Base-by-base conservation (phyloP, 345 rosid species). In the Fremontodendron californicum region DNA sequence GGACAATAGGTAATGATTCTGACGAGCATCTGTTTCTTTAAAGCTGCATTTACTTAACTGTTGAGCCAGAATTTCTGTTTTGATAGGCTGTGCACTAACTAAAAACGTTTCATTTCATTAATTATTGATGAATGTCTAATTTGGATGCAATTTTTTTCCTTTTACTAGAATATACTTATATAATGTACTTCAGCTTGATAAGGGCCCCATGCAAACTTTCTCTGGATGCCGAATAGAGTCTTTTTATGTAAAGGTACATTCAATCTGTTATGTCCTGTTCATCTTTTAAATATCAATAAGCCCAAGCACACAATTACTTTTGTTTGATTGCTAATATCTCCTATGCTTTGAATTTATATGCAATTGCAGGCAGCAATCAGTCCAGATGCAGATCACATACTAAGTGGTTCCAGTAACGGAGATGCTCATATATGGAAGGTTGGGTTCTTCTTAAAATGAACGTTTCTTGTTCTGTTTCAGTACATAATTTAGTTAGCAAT, bases 361-460 rank as follows among this genome's bases (percentile, higher is more conserved):
- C 25, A 71, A 46, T 51, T 87, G 81, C 89, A 96, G 99, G 84
- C 97, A 11, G 86, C 83, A 76, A 96, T 96, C 76, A 93, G 98
- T 87, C 95, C 97, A 45, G 94, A 93, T 86, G 97, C 90, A 11
- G 85, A 85, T 82, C 81, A 88, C 54, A 68, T 93, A 81, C 86
- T 92, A 74, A 90, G 99, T 62, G 98, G 99, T 75, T 96, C 98
- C 42, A 92, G 98, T 67, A 89, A 96, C 77, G 93, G 97, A 69
- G 86, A 89, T 60, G 95, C 90, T 74, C 88, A 87, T 84, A 75
- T 92, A 73, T 92, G 97, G 98, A 93, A 93, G 98, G 99, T 96
- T 31, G 25, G 76, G 48, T 70, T 82, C 73, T 80, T 27, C 61
- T 43, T 9, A 15, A 54, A 37, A 15, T 45, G 0, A 27, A 11